These are phyloP conservation scores for Chlamydomonas incerta DNA, from an alignment of 139 green algal genomes.

Conservation along the genomic window DNA sequence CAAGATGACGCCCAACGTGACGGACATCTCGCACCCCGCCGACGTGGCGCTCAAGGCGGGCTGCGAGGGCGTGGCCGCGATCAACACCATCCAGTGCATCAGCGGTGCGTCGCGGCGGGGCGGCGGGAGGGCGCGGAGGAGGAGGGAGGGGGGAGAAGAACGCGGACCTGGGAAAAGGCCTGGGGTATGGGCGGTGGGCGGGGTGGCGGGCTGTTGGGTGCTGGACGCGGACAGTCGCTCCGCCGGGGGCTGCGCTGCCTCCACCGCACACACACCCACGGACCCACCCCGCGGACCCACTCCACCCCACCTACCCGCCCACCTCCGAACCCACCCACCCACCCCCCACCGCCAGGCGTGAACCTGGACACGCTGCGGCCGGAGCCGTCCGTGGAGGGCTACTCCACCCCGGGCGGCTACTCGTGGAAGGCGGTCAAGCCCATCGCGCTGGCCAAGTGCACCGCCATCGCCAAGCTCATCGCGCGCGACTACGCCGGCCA, in stretches of 20 bases:
- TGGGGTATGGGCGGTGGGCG: too few species aligned
- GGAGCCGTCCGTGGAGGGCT: slow-evolving; percentile 79
- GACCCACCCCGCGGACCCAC: background rate
- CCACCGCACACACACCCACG: too few species aligned
- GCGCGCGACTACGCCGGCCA: slow-evolving; percentile 40
- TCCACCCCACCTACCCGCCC: background rate
- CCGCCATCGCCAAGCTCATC: slow-evolving; percentile 59
- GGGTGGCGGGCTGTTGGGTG: too few species aligned
- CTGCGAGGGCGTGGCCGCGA: slow-evolving; percentile 79
- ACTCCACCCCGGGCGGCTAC: slow-evolving; percentile 85
- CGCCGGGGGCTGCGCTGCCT: too few species aligned
- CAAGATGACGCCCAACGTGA: slow-evolving; percentile 99
- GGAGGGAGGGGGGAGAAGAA: too few species aligned
- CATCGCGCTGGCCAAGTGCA: slow-evolving; percentile 91
- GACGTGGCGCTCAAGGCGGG: slow-evolving; percentile 58
- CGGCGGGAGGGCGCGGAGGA: too few species aligned
- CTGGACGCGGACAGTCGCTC: too few species aligned
- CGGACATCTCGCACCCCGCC: slow-evolving; percentile 87
- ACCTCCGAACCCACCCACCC: background rate
- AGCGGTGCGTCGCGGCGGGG: background rate
- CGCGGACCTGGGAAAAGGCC: too few species aligned
- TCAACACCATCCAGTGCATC: slow-evolving; percentile 88
- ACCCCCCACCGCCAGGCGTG: slow-evolving; percentile 55
- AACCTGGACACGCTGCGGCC: slow-evolving; percentile 94
- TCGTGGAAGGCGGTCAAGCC: slow-evolving; percentile 93